Evolutionary conservation across 2,329 filamentous ascomycete species (phyloP).

Genomic region (Aspergillus quadrilineatus): DNA sequence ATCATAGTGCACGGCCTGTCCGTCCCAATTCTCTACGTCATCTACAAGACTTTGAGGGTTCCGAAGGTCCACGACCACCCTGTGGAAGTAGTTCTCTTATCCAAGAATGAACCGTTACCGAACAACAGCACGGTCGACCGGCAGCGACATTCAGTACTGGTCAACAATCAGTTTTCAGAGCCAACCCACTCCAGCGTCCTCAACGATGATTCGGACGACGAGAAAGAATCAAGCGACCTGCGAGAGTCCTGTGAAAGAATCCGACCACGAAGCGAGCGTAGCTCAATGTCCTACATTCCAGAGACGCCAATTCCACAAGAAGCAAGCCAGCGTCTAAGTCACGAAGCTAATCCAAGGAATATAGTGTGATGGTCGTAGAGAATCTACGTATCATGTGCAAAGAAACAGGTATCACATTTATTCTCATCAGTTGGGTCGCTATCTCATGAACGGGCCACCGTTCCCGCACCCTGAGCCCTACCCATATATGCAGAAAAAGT

Average conservation of each 20-base stretch:
- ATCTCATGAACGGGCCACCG: neutral
- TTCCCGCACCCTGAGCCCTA: neutral
- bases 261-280: constrained; percentile 15
- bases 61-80: constrained; percentile 34
- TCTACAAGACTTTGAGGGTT: constrained; percentile 34
- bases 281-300: neutral
- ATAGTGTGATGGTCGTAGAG: constrained; percentile 11
- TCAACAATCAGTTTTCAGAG: constrained; percentile 39
- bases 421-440: constrained; percentile 12
- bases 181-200: constrained; percentile 7
- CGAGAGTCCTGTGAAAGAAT: constrained; percentile 15
- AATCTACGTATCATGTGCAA: neutral
- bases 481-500: neutral
- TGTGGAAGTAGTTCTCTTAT: constrained; percentile 33
- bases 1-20: constrained; percentile 43
- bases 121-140: constrained; percentile 34
- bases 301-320: neutral
- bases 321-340: constrained; percentile 2
- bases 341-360: constrained; percentile 6
- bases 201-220: constrained; percentile 14
- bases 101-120: constrained; percentile 36
- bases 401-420: constrained; percentile 4
- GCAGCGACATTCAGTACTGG: constrained; percentile 29
- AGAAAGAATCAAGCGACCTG: neutral
- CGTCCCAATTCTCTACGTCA: constrained; percentile 34